Conservation (phyloP, 2,329 filamentous ascomycete species). For the Aureobasidium leucospermi region DNA sequence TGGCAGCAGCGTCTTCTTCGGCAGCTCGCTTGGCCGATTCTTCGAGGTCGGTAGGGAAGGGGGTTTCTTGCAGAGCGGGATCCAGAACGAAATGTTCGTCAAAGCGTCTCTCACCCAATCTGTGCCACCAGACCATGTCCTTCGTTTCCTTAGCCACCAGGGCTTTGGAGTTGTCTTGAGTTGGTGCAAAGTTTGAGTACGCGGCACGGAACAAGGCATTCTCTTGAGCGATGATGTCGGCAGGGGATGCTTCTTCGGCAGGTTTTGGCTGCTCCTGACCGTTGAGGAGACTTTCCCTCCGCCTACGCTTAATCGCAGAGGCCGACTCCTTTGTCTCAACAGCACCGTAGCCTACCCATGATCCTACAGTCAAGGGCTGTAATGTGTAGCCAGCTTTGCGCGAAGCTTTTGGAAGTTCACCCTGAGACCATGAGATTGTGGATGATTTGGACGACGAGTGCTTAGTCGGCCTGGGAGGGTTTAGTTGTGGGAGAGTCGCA, state of each 20-base stretch:
- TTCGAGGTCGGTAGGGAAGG: slow-evolving; percentile 21
- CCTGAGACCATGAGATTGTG: slow-evolving; percentile 42
- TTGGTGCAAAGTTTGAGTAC: slow-evolving; percentile 74
- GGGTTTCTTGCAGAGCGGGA: slow-evolving; percentile 30
- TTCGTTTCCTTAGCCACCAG: slow-evolving; percentile 61
- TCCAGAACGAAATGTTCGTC: slow-evolving; percentile 55
- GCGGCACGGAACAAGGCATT: slow-evolving; percentile 68
- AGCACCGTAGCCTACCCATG: slow-evolving; percentile 54
- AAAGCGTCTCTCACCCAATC: slow-evolving; percentile 54
- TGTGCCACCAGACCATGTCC: slow-evolving; percentile 70
- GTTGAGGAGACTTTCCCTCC: slow-evolving; percentile 65
- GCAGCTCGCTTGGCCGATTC: slow-evolving; percentile 14
- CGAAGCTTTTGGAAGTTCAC: slow-evolving; percentile 43
- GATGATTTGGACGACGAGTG: slow-evolving; percentile 54
- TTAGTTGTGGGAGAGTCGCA: slow-evolving; percentile 55
- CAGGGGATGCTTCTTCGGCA: slow-evolving; percentile 21
- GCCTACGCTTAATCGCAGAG: slow-evolving; percentile 59
- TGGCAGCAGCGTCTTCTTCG: not conserved
- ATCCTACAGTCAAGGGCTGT: slow-evolving; percentile 57
- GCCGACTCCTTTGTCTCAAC: slow-evolving; percentile 41
- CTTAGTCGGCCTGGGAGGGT: slow-evolving; percentile 62
- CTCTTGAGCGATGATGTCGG: slow-evolving; percentile 44
- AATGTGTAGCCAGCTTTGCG: slow-evolving; percentile 54
- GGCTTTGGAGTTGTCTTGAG: slow-evolving; percentile 64
- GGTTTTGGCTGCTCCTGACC: slow-evolving; percentile 47